Conservation (phyloP, 2,329 filamentous ascomycete species). For the Fusarium incarnatum region DNA sequence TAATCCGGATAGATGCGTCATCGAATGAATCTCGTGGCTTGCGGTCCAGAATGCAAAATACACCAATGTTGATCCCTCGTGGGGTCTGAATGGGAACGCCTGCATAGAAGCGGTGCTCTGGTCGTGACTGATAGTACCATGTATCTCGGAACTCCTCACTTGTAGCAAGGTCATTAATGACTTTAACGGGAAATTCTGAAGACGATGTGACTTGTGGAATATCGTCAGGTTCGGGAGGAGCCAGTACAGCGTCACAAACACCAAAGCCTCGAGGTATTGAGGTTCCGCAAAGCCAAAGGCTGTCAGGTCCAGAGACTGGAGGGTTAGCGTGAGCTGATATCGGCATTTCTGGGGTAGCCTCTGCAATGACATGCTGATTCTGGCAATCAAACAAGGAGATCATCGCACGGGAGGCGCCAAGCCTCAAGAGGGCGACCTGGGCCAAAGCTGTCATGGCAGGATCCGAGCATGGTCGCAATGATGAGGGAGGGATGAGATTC, state of each 20-base stretch:
- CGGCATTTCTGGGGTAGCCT: conserved; percentile 58
- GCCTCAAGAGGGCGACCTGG: conserved; percentile 59
- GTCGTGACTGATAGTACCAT: conserved; percentile 39
- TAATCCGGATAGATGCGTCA: conserved; percentile 43
- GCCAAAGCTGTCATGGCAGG: conserved; percentile 61
- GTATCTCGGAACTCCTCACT: conserved; percentile 46
- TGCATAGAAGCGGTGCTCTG: conserved; percentile 53
- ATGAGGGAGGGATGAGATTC: conserved; percentile 38
- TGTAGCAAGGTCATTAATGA: conserved; percentile 50
- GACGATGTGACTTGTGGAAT: neutral
- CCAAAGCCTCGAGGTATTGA: conserved; percentile 47
- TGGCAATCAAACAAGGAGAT: conserved; percentile 64
- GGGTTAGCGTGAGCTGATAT: conserved; percentile 48
- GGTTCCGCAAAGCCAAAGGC: conserved; percentile 49
- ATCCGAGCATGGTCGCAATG: conserved; percentile 50
- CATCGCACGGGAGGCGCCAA: conserved; percentile 57
- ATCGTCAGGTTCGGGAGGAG: neutral
- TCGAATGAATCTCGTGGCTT: conserved; percentile 38
- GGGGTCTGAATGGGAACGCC: conserved; percentile 55
- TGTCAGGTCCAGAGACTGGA: neutral
- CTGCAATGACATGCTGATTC: conserved; percentile 63
- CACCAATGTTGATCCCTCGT: conserved; percentile 57
- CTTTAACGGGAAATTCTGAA: conserved; percentile 47
- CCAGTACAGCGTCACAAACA: conserved; percentile 47
- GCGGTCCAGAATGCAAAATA: conserved; percentile 49